Evolutionary conservation across 169 alveolate species (phyloP).

Genomic region (Theileria annulata): DNA sequence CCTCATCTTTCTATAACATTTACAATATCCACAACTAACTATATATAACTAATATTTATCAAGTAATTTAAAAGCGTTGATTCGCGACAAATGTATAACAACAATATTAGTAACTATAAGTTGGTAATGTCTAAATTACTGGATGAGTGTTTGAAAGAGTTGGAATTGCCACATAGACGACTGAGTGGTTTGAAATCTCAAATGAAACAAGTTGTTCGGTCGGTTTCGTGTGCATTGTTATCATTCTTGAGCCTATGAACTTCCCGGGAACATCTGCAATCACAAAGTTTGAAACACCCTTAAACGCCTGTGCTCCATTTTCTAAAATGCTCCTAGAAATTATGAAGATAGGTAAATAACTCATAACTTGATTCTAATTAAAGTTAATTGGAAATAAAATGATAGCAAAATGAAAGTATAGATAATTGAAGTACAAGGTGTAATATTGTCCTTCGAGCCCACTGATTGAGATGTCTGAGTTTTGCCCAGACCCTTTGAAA

Average conservation of each 20-base stretch:
- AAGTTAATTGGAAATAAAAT: too few species aligned
- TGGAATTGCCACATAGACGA: slow-evolving; percentile 52
- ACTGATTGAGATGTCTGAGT: slow-evolving; percentile 73
- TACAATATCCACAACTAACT: neutral
- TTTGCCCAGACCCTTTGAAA: slow-evolving; percentile 76
- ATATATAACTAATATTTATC: too few species aligned
- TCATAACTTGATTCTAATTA: too few species aligned
- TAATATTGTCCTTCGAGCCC: slow-evolving; percentile 83
- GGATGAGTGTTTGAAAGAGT: slow-evolving; percentile 31
- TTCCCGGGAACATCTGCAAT: slow-evolving; percentile 84
- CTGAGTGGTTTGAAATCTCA: slow-evolving; percentile 48
- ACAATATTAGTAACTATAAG: too few species aligned
- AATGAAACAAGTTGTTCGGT: slow-evolving; percentile 23
- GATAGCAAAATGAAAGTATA: too few species aligned
- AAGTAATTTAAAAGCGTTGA: neutral
- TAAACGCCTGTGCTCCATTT: slow-evolving; percentile 85
- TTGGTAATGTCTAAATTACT: neutral
- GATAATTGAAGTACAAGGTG: slow-evolving; percentile 71
- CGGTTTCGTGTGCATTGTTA: slow-evolving; percentile 42
- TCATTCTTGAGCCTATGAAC: slow-evolving; percentile 47
- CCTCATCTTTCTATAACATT: slow-evolving; percentile 15
- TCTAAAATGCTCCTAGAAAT: slow-evolving; percentile 68
- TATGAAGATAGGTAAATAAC: too few species aligned
- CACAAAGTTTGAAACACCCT: slow-evolving; percentile 69
- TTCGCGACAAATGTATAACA: too few species aligned